Evolutionary conservation across 2,329 filamentous ascomycete genomes (phyloP), one percentile per base, ranked within the genome.

Genomic region (Epichloe hybrida): DNA sequence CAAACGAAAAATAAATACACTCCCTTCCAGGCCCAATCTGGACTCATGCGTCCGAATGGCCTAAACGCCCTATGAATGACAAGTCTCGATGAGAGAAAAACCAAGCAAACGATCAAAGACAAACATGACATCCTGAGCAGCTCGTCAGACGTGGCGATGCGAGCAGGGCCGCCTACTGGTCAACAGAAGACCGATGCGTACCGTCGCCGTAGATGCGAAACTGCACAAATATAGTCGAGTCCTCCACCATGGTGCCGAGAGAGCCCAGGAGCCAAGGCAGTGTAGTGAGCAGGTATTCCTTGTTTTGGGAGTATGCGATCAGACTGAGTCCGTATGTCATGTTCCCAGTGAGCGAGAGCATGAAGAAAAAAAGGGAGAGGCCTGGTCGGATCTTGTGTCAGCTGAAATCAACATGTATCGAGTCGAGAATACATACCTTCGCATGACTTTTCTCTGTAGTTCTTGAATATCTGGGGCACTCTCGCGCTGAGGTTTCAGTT

Each of bases 381-480:
- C 91, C 82, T 85, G 34, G 20, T 12, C 15, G 7, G 23, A 34
- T 37, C 17, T 13, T 42, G 11, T 1, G n/a, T 52, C 40, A 52
- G 46, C 21, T 35, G 6, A 20, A 34, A 2, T 27, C 17, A 2
- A 23, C 9, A 11, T 11, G 20, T 27, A 27, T n/a, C 6, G 5
- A 9, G 13, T 17, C 5, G 4, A 31, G 13, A 4, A 12, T 43
- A 13, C 11, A 27, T 66, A 82, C 82, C 93, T 67, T 96, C 89
- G 64, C 91, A 97, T 1, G 87, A 94, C 71, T 88, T 85, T 55
- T 95, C 86, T 52, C 76, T 75, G 68, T 90, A 85, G 64, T 98
- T 98, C 71, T 97, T 96, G 61, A 93, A 74, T 55, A 98, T 97
- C 65, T 98, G 93, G 3, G 93, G 93, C 50, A 98, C 82, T 52